Percentiles rank a stretch among this genome's conserved stretches.
Evolutionary conservation across 306 rosid species (phyloP).

Genomic region (Mimosa pudica): DNA sequence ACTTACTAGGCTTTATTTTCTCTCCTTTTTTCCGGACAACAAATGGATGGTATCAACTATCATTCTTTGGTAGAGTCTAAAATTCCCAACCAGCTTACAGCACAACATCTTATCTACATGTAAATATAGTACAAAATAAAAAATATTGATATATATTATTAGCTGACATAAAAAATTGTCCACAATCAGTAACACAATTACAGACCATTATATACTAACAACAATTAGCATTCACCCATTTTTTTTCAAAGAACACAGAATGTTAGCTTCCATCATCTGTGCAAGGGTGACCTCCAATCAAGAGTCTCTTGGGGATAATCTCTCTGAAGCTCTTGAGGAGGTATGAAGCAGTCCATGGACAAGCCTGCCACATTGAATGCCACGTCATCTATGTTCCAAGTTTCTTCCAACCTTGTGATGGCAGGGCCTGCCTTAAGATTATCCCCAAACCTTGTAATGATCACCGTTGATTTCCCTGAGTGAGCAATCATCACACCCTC

Average conservation of each 20-base stretch:
- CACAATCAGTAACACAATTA: constrained; percentile 33
- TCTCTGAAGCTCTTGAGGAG: constrained; percentile 70
- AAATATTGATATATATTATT: constrained; percentile 8
- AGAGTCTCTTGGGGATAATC: constrained; percentile 45
- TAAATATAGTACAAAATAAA: neutral
- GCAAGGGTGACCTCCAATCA: constrained; percentile 63
- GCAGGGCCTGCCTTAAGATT: constrained; percentile 64
- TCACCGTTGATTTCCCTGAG: constrained; percentile 63
- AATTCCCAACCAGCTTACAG: neutral
- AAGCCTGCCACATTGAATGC: constrained; percentile 86
- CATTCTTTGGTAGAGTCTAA: neutral
- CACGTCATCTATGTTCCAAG: constrained; percentile 85
- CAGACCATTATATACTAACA: constrained; percentile 36
- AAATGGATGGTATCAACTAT: neutral
- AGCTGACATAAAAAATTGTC: constrained; percentile 1
- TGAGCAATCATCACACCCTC: constrained; percentile 89
- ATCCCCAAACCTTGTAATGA: constrained; percentile 81
- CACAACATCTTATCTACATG: neutral
- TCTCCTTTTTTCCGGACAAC: neutral
- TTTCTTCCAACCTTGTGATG: constrained; percentile 75
- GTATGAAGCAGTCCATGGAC: constrained; percentile 85
- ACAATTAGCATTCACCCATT: constrained; percentile 26
- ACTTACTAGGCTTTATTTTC: neutral
- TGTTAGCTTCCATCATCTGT: constrained; percentile 33
- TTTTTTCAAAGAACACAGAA: neutral